phyloP scores from a whole-genome alignment of 805 yeast genomes.

The Metschnikowia borealis region DNA sequence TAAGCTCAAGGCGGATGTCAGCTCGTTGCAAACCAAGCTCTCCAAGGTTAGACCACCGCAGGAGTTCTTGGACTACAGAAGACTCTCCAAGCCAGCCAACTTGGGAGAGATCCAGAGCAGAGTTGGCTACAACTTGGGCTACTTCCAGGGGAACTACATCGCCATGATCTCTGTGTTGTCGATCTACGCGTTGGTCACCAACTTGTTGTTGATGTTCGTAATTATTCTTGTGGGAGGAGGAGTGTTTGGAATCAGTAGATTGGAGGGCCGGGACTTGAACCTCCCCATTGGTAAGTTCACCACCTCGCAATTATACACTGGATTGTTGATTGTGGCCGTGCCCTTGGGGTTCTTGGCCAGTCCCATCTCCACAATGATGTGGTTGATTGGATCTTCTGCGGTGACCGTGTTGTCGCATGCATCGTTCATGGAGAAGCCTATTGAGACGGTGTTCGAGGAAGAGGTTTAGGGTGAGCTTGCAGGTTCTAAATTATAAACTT shows the following conservation, averaged over 20 bases:
- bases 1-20: constrained; percentile 22
- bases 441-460: constrained; percentile 91
- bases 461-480: constrained; percentile 37
- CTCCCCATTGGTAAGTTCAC: constrained; percentile 69
- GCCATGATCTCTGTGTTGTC: constrained; percentile 68
- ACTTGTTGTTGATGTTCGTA: constrained; percentile 79
- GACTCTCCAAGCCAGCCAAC: constrained; percentile 86
- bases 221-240: constrained; percentile 69
- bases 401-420: constrained; percentile 83
- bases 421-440: constrained; percentile 87
- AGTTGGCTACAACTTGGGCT: constrained; percentile 78
- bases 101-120: constrained; percentile 87
- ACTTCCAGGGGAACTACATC: constrained; percentile 84
- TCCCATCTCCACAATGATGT: constrained; percentile 83
- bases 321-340: constrained; percentile 66
- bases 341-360: constrained; percentile 86
- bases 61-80: constrained; percentile 88
- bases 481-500: background rate
- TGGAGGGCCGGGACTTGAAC: constrained; percentile 79
- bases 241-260: constrained; percentile 68
- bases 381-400: constrained; percentile 87
- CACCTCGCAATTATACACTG: constrained; percentile 80
- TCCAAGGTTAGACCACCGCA: constrained; percentile 81
- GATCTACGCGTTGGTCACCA: constrained; percentile 83
- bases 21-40: constrained; percentile 56